phyloP scores from a whole-genome alignment of 169 alveolate genomes.

The Plasmodium cynomolgi region DNA sequence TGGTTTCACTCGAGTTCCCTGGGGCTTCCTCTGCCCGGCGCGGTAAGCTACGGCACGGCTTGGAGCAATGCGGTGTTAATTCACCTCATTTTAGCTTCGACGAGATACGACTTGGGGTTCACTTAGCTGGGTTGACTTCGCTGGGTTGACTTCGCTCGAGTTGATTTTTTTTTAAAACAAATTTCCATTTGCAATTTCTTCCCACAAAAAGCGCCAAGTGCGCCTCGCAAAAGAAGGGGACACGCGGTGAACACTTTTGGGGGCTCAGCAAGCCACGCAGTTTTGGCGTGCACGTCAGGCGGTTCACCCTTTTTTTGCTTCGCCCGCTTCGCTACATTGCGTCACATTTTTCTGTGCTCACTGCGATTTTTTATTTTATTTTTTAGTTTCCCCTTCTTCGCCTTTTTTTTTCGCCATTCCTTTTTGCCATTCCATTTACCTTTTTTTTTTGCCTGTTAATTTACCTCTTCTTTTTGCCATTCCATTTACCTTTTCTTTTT shows the following conservation, averaged over 20 bases:
- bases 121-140: background rate
- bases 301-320: background rate
- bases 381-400: background rate
- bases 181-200: background rate
- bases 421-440: background rate
- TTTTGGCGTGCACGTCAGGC: background rate
- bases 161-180: background rate
- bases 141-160: background rate
- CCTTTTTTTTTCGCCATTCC: background rate
- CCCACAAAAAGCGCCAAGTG: background rate
- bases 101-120: background rate
- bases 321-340: background rate
- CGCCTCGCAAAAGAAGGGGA: background rate
- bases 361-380: conserved; percentile 8
- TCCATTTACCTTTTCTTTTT: background rate
- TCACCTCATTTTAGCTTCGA: background rate
- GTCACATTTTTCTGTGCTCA: background rate
- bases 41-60: background rate
- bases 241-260: background rate
- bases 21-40: background rate
- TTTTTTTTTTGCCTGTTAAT: background rate
- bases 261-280: background rate
- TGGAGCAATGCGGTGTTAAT: background rate
- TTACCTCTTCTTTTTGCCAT: background rate
- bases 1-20: background rate